phyloP scores from a whole-genome alignment of 306 rosid genomes.

The Rosa chinensis region DNA sequence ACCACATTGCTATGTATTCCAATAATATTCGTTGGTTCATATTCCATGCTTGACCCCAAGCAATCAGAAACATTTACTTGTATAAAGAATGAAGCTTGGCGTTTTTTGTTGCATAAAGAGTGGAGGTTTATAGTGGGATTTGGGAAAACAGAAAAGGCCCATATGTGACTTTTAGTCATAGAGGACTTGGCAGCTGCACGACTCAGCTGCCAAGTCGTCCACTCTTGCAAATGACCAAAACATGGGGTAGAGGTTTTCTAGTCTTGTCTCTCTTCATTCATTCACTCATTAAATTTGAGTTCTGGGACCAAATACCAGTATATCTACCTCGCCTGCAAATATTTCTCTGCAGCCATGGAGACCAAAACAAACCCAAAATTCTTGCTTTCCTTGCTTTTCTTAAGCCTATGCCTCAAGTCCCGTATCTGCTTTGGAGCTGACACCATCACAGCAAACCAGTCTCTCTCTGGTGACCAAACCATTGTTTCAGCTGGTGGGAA shows the following conservation, averaged over 20 bases:
- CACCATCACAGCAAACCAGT: constrained; percentile 27
- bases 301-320: not conserved
- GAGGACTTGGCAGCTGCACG: not conserved
- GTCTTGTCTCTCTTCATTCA: not conserved
- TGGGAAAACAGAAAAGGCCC: not conserved
- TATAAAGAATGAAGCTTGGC: not conserved
- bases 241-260: not conserved
- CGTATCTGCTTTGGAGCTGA: constrained; percentile 29
- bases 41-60: not conserved
- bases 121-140: constrained; percentile 1
- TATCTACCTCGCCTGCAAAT: not conserved
- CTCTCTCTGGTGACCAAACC: constrained; percentile 34
- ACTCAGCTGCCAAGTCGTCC: not conserved
- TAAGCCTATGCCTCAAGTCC: constrained; percentile 4
- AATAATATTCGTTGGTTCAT: not conserved
- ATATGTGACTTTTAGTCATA: not conserved
- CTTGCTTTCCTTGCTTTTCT: not conserved
- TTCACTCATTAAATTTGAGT: not conserved
- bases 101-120: not conserved
- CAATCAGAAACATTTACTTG: not conserved
- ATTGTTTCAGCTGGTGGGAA: constrained; percentile 25
- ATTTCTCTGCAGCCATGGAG: constrained; percentile 24
- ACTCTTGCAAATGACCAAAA: not conserved
- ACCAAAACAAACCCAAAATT: not conserved
- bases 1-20: not conserved